A percentile compares a stretch with the other conserved stretches of the same genome.
Conservation (phyloP, 108 stramenopile species). For the Cyclotella choctawhatcheeana region DNA sequence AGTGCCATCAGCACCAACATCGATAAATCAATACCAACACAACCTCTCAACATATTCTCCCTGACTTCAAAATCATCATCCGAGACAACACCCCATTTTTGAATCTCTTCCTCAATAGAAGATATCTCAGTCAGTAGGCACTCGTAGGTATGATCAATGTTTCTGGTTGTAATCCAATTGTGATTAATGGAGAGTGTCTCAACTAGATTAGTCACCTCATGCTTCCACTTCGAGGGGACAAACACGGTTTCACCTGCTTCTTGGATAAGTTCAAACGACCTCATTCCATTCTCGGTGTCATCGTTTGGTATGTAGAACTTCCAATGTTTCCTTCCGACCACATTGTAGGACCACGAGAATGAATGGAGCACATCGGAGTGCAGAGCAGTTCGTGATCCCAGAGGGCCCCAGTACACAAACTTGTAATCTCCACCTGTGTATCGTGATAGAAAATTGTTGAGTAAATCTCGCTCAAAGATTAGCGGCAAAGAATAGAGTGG, state of each 20-base stretch:
- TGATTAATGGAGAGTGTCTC: slow-evolving; percentile 89
- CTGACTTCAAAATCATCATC: slow-evolving; percentile 52
- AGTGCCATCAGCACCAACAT: slow-evolving; percentile 44
- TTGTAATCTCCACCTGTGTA: slow-evolving; percentile 75
- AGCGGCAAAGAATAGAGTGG: slow-evolving; percentile 61
- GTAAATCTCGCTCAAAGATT: slow-evolving; percentile 60
- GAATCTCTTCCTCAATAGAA: slow-evolving; percentile 64
- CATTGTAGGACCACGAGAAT: slow-evolving; percentile 90
- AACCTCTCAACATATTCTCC: slow-evolving; percentile 84
- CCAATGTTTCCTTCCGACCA: slow-evolving; percentile 84
- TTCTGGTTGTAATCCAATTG: slow-evolving; percentile 83
- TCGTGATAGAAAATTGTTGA: slow-evolving; percentile 59
- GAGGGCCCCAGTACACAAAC: slow-evolving; percentile 90
- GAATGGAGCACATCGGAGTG: slow-evolving; percentile 90
- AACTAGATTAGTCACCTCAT: slow-evolving; percentile 79
- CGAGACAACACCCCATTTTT: slow-evolving; percentile 51
- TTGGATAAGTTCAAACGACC: slow-evolving; percentile 62
- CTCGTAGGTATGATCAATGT: slow-evolving; percentile 58
- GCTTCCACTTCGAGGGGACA: slow-evolving; percentile 84
- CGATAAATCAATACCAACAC: slow-evolving; percentile 75
- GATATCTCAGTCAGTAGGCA: slow-evolving; percentile 62
- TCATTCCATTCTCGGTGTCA: slow-evolving; percentile 4
- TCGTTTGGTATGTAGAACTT: slow-evolving; percentile 59
- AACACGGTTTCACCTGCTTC: slow-evolving; percentile 76
- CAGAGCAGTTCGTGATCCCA: slow-evolving; percentile 58